Percentiles rank a stretch among this genome's conserved stretches.
Evolutionary conservation across 305 asterid genomes (phyloP).

Genomic region (Fraxinus baroniana): DNA sequence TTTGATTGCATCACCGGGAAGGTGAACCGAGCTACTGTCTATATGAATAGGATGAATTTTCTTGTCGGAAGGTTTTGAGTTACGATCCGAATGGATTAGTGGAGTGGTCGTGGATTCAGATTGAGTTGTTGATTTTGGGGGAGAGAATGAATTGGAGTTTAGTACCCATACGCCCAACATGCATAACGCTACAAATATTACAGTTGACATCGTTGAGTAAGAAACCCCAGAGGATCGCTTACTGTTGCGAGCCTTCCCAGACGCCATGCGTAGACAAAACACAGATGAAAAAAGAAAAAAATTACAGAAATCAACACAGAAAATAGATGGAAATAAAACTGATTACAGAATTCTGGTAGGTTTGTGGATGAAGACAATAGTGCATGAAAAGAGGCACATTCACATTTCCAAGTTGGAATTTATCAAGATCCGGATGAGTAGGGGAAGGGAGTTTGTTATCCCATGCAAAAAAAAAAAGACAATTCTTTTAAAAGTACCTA

Average conservation of each 20-base stretch:
- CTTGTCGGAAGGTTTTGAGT: conserved; percentile 18
- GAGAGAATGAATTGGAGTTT: conserved; percentile 42
- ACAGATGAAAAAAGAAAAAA: too few species aligned
- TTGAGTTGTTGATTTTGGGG: conserved; percentile 38
- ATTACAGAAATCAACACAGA: background rate
- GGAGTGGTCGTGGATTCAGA: conserved; percentile 22
- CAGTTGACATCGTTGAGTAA: conserved; percentile 49
- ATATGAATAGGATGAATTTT: conserved; percentile 32
- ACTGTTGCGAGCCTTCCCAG: conserved; percentile 43
- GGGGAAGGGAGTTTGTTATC: conserved; percentile 50
- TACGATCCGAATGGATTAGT: background rate
- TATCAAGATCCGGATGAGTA: conserved; percentile 67
- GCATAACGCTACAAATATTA: conserved; percentile 52
- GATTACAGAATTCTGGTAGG: conserved; percentile 29
- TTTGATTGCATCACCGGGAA: conserved; percentile 49
- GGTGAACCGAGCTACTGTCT: conserved; percentile 47
- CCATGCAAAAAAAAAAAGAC: conserved; percentile 5
- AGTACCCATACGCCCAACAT: conserved; percentile 59
- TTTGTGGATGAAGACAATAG: conserved; percentile 34
- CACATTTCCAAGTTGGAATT: conserved; percentile 27
- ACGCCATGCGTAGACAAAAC: conserved; percentile 41
- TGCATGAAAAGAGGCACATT: conserved; percentile 20
- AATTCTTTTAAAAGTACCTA: background rate
- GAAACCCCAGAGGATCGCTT: conserved; percentile 50
- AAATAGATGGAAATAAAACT: conserved; percentile 4